A percentile compares a stretch with the other conserved stretches of the same genome.
Conservation (phyloP, 164 flowering plant genomes). For the Vitis riparia region DNA sequence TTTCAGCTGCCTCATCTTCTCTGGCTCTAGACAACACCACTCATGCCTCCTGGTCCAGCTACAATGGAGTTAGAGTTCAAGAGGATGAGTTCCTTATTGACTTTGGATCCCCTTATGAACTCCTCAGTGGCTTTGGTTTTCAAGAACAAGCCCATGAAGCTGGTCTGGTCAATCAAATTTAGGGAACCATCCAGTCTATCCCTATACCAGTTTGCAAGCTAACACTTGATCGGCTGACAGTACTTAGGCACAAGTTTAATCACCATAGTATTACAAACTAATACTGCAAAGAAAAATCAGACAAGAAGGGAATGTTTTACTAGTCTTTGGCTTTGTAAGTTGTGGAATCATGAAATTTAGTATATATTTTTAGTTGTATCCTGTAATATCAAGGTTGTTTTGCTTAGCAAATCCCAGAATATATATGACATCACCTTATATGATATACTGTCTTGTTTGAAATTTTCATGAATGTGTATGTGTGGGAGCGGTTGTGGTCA, state of each 20-base stretch:
- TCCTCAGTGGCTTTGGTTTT: background rate
- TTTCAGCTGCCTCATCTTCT: slow-evolving; percentile 10
- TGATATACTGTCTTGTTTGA: background rate
- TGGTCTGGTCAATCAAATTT: background rate
- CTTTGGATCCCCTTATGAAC: background rate
- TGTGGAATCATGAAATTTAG: background rate
- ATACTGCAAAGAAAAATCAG: background rate
- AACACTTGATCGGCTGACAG: background rate
- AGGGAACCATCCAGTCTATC: background rate
- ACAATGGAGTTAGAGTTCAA: background rate
- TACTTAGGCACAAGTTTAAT: background rate
- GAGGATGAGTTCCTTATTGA: slow-evolving; percentile 7
- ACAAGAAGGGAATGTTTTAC: background rate
- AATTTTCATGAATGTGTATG: background rate
- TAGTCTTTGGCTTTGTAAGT: background rate
- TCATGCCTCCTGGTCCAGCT: slow-evolving; percentile 1
- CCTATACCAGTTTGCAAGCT: background rate
- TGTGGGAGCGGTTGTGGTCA: background rate
- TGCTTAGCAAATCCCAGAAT: background rate
- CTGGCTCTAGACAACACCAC: background rate
- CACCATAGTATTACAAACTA: background rate
- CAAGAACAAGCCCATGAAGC: background rate
- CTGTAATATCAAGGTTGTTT: background rate
- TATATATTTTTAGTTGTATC: no score
- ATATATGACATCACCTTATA: background rate